phyloP scores from a whole-genome alignment of 1,284 basidiomycete genomes.

The Cutaneotrichosporon cutaneum region DNA sequence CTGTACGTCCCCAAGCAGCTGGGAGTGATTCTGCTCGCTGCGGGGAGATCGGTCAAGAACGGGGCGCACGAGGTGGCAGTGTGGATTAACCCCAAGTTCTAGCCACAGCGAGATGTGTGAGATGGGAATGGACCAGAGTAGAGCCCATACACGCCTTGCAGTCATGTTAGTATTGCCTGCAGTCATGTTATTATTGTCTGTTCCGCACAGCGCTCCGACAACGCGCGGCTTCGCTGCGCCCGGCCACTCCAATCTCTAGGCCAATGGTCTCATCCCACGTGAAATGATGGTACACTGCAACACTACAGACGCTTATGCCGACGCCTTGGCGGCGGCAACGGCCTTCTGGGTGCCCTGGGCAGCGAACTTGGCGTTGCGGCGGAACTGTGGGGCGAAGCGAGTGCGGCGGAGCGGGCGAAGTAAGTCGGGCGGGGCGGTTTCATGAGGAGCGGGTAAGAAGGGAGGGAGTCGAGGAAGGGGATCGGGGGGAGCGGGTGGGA shows the following conservation, averaged over 20 bases:
- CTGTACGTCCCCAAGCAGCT: slow-evolving; percentile 3
- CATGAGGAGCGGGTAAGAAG: not conserved
- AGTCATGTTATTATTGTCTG: not conserved
- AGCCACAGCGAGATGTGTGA: too few relatives aligned
- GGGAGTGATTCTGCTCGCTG: not conserved
- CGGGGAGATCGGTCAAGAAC: not conserved
- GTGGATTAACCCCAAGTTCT: slow-evolving; percentile 13
- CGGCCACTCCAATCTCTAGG: slow-evolving; percentile 10
- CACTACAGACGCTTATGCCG: slow-evolving; percentile 28
- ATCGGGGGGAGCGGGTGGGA: not conserved
- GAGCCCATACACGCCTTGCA: not conserved
- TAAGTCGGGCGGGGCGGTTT: not conserved
- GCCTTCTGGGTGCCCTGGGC: slow-evolving; percentile 54
- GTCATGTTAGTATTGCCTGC: not conserved
- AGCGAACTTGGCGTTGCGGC: slow-evolving; percentile 55
- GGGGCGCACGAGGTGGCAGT: slow-evolving; percentile 10
- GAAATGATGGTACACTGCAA: slow-evolving; percentile 23
- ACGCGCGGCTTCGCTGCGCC: not conserved
- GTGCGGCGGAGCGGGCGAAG: too few relatives aligned
- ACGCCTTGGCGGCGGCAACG: slow-evolving; percentile 36
- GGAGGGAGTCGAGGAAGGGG: not conserved
- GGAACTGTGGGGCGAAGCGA: slow-evolving; percentile 42
- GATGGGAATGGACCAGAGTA: not conserved
- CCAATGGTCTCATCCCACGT: slow-evolving; percentile 28
- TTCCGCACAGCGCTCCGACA: too few relatives aligned